phyloP scores from a whole-genome alignment of 1,284 basidiomycete species.

The Garcileccinum viscosum region DNA sequence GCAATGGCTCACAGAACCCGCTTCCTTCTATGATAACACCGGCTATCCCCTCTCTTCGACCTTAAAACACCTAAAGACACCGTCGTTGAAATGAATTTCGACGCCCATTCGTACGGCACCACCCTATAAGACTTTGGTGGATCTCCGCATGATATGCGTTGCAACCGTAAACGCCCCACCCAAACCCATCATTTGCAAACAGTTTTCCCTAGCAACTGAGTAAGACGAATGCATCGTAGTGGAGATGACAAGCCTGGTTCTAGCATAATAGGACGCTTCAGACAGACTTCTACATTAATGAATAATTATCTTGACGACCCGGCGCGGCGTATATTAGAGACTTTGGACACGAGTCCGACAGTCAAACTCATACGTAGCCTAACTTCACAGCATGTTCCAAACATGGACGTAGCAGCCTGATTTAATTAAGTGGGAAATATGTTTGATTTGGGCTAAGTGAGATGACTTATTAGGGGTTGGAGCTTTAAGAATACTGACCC shows the following conservation, averaged over 20 bases:
- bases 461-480: conserved; percentile 15
- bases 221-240: conserved; percentile 16
- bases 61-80: conserved; percentile 28
- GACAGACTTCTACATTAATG: conserved; percentile 27
- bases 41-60: conserved; percentile 13
- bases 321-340: conserved; percentile 7
- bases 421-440: conserved; percentile 14
- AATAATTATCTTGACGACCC: conserved; percentile 13
- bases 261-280: conserved; percentile 25
- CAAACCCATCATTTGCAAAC: conserved; percentile 14
- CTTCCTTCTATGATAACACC: conserved; percentile 24
- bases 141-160: conserved; percentile 31
- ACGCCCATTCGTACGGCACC: conserved; percentile 10
- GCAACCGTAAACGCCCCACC: conserved; percentile 17
- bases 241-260: conserved; percentile 24
- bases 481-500: conserved; percentile 28
- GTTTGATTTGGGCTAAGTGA: neutral
- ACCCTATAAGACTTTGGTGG: conserved; percentile 8
- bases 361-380: conserved; percentile 8
- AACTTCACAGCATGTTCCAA: conserved; percentile 9
- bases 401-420: conserved; percentile 13
- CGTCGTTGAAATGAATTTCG: conserved; percentile 14
- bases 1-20: conserved; percentile 30
- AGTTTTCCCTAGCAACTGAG: conserved; percentile 17
- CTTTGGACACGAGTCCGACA: conserved; percentile 8